These are phyloP conservation scores for Arxiozyma slooffiae DNA, from an alignment of 1,139 yeast species.

Conservation along the genomic window DNA sequence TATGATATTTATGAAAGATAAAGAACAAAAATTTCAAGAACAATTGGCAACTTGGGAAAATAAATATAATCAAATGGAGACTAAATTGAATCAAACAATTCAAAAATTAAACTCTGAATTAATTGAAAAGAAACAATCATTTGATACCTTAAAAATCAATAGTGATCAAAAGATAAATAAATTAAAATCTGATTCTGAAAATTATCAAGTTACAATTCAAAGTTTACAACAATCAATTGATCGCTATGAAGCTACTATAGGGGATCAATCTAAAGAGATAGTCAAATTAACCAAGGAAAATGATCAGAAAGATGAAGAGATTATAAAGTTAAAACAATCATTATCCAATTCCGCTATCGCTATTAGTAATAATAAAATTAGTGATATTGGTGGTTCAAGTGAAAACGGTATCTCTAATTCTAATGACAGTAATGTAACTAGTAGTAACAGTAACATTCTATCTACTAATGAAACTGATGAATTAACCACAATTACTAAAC, in stretches of 20 bases:
- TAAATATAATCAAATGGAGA: background rate
- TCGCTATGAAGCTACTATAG: slow-evolving; percentile 19
- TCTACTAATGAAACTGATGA: slow-evolving; percentile 2
- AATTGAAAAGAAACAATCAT: slow-evolving; percentile 11
- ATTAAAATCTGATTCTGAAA: slow-evolving; percentile 13
- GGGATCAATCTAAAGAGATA: slow-evolving; percentile 15
- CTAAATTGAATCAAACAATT: background rate
- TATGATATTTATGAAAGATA: slow-evolving; percentile 12
- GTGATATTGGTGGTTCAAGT: too few species aligned
- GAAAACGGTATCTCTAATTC: background rate
- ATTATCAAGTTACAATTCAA: slow-evolving; percentile 13
- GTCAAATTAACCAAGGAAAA: slow-evolving; percentile 13
- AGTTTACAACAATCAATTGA: slow-evolving; percentile 15
- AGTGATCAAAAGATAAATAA: slow-evolving; percentile 11
- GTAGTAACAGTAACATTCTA: slow-evolving; percentile 21
- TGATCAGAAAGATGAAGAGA: slow-evolving; percentile 21
- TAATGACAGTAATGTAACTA: slow-evolving; percentile 16
- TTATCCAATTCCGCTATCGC: background rate
- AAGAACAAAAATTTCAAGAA: slow-evolving; percentile 11
- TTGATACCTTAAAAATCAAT: slow-evolving; percentile 15
- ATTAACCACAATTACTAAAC: slow-evolving; percentile 36
- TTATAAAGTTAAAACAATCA: slow-evolving; percentile 16
- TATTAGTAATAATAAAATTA: background rate
- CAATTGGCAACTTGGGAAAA: background rate
- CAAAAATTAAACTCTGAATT: slow-evolving; percentile 13